These are phyloP conservation scores for Penicillium cinerascens DNA, from an alignment of 495 filamentous ascomycete species.

Conservation along the genomic window DNA sequence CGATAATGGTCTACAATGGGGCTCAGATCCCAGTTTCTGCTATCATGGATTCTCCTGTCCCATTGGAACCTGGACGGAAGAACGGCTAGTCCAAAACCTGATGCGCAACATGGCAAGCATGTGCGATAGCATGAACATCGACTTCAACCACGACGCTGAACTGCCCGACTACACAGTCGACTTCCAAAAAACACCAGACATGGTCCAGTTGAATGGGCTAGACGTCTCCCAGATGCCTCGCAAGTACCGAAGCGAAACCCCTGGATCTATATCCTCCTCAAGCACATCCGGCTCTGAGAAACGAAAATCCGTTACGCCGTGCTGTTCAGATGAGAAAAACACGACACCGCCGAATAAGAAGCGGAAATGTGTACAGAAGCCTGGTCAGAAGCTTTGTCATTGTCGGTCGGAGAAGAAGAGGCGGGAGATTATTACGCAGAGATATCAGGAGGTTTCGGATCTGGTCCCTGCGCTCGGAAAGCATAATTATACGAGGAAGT, in stretches of 20 bases:
- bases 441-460: conserved; percentile 16
- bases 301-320: not conserved
- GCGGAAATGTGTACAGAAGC: conserved; percentile 22
- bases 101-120: conserved; percentile 24
- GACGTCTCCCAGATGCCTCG: not conserved
- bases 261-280: conserved; percentile 3
- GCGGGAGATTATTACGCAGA: conserved; percentile 17
- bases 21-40: conserved; percentile 26
- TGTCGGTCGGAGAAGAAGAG: conserved; percentile 26
- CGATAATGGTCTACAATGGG: conserved; percentile 22
- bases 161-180: not conserved
- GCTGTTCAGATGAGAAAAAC: not conserved
- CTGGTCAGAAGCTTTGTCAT: conserved; percentile 24
- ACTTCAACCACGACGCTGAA: conserved; percentile 2
- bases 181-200: not conserved
- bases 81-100: conserved; percentile 17
- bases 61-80: conserved; percentile 26
- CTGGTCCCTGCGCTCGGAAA: conserved; percentile 17
- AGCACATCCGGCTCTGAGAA: not conserved
- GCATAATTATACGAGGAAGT: conserved; percentile 22
- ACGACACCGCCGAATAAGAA: conserved; percentile 9
- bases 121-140: conserved; percentile 11
- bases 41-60: conserved; percentile 25
- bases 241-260: not conserved
- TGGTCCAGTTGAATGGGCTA: not conserved